Conservation (phyloP, 345 rosid species). For the Pugionium cornutum region DNA sequence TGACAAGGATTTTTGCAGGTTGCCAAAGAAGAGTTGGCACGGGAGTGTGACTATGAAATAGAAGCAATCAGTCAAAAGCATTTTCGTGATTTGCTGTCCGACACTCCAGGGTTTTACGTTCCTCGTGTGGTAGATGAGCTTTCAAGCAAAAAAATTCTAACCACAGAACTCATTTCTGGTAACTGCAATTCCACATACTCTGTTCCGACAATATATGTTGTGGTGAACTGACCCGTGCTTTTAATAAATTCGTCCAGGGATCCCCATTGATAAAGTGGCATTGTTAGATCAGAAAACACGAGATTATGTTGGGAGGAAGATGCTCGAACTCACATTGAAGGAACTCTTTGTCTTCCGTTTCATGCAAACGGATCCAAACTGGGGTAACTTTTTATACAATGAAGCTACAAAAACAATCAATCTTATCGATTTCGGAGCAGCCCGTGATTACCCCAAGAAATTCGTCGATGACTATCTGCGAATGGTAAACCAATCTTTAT, state of each 20-base stretch:
- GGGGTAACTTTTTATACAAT: conserved; percentile 89
- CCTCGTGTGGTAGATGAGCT: conserved; percentile 72
- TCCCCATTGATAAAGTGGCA: conserved; percentile 90
- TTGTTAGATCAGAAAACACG: conserved; percentile 71
- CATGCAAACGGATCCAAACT: conserved; percentile 99
- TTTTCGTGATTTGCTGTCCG: conserved; percentile 59
- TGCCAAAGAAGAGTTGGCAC: conserved; percentile 87
- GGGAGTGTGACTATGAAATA: conserved; percentile 87
- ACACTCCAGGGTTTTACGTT: conserved; percentile 66
- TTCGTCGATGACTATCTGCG: conserved; percentile 84
- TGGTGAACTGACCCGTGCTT: conserved; percentile 18
- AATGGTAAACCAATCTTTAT: conserved; percentile 58
- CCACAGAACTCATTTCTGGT: conserved; percentile 88
- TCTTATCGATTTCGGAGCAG: conserved; percentile 97
- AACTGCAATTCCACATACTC: conserved; percentile 9
- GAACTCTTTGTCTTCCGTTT: conserved; percentile 89
- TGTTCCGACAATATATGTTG: not conserved
- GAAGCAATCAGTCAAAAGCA: conserved; percentile 89
- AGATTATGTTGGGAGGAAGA: conserved; percentile 74
- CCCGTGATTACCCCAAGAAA: conserved; percentile 80
- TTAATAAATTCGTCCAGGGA: conserved; percentile 50
- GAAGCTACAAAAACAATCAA: conserved; percentile 65
- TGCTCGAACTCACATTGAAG: conserved; percentile 80
- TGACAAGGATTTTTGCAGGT: conserved; percentile 49
- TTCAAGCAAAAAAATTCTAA: conserved; percentile 80